Conservation (phyloP, 2,329 filamentous ascomycete genomes). For the Pseudogymnoascus sp. region DNA sequence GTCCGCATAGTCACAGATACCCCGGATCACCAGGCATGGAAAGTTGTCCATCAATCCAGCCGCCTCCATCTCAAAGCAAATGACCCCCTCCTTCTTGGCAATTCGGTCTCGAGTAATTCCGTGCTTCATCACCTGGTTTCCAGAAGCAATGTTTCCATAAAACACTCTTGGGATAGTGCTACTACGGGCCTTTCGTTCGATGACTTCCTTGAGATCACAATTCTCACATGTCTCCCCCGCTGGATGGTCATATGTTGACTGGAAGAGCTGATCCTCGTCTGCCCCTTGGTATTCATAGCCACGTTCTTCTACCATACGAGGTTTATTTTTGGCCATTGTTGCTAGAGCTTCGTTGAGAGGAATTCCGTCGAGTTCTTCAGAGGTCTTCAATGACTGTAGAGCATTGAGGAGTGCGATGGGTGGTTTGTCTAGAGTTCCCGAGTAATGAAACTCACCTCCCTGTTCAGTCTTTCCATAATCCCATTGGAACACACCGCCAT, state of each 20-base stretch:
- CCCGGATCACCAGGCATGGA: conserved; percentile 16
- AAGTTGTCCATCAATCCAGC: conserved; percentile 16
- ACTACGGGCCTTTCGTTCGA: not conserved
- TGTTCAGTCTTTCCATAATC: conserved; percentile 17
- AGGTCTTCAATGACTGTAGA: conserved; percentile 9
- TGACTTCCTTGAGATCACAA: conserved; percentile 1
- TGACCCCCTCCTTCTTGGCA: conserved; percentile 2
- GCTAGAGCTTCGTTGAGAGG: conserved; percentile 9
- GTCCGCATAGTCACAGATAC: conserved; percentile 17
- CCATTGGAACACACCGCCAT: conserved; percentile 17
- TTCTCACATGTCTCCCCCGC: conserved; percentile 8
- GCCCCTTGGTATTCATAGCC: conserved; percentile 9
- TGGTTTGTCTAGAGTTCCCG: conserved; percentile 12
- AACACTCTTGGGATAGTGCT: not conserved
- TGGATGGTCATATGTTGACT: conserved; percentile 11
- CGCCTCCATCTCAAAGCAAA: conserved; percentile 13
- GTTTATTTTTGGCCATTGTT: conserved; percentile 10
- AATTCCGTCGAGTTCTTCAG: conserved; percentile 10
- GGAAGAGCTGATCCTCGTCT: conserved; percentile 13
- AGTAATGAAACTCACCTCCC: conserved; percentile 10
- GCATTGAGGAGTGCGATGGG: conserved; percentile 12
- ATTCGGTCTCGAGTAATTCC: not conserved
- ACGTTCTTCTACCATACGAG: conserved; percentile 11
- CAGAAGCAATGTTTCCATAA: conserved; percentile 16
- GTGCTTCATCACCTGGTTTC: conserved; percentile 14